Evolutionary conservation across 108 stramenopile genomes (phyloP), one percentile per base, ranked within the genome.

Genomic region (Pseudonitzschia multiseries): DNA sequence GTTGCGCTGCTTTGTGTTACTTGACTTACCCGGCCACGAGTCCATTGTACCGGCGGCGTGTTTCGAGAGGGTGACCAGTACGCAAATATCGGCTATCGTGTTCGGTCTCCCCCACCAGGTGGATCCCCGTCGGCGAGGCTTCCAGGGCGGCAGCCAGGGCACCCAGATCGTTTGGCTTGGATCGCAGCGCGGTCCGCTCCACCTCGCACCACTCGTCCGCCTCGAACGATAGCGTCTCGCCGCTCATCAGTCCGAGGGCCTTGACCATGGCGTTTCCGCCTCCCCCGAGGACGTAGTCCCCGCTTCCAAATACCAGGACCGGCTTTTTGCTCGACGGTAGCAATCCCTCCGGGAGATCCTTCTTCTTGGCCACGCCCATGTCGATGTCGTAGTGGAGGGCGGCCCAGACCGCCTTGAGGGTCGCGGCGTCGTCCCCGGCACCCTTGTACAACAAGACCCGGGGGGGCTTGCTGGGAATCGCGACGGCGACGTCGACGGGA

Each of bases 151-250:
- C 13, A 0, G 68, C 72, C 24, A 79, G 40, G 14, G 51, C 72
- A 32, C 70, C 78, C 14, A 74, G 56, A 22, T 82, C 69, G 0
- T 44, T n/a, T 14, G 70, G 62, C 44, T 51, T 75, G 22, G 0
- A 15, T 57, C 89, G 82, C 43, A 93, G 74, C 20, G 68, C 64
- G 15, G 79, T 79, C 33, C 92, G 81, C 68, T 95, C 94, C 46
- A 79, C 83, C 72, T 95, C 94, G 57, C 90, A 83, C 90, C 90
- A 92, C 53, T 95, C 92, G 67, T 95, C 94, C 44, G 84, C 78
- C 8, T 69, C 48, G 27, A 79, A 68, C 1, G 57, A 51, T 33
- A 68, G 67, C 36, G 73, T n/a, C 17, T 65, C 21, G 13, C 78
- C 72, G 40, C 51, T 69, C 71, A 78, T 78, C 21, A 79, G 60